Evolutionary conservation across 2,329 filamentous ascomycete genomes (phyloP), one percentile per base, ranked within the genome.

Genomic region (Exophiala oligosperma): DNA sequence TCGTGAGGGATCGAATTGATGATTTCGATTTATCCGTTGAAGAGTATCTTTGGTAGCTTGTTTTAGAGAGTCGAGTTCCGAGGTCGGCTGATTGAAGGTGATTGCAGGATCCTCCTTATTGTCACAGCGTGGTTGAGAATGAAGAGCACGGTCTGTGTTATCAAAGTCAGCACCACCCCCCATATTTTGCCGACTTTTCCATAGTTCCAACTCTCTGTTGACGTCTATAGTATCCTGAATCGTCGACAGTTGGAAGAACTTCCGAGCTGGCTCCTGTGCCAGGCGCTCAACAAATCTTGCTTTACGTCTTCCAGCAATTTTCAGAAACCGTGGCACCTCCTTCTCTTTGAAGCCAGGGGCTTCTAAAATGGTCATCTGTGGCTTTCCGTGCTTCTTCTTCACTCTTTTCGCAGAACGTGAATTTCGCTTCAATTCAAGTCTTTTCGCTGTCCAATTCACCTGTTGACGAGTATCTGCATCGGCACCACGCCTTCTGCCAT

Each of bases 211-310:
- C 2, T 76, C 74, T 32, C 67, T 63, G 51, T 77, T 80, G 6
- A 81, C 81, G 65, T 86, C 83, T 49, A 76, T 72, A 0, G 82
- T 85, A 60, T 87, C 84, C 7, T 72, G 64, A 32, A 70, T 72
- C 24, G 79, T 84, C 14, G 77, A 78, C 26, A 86, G 69, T 52
- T 76, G 74, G 50, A 86, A 74, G 38, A 79, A 72, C 64, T 85
- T 85, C 50, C 72, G 71, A 23, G 72, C 74, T 14, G 80, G 82
- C 44, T 78, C 81, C 49, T 63, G 56, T 2, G 48, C 29, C 12
- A 26, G 40, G 14, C 43, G 24, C 63, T 80, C 77, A 54, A 82
- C 77, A 37, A 79, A 82, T 65, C 72, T 67, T 64, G 83, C 77
- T 49, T 77, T 80, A 64, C 77, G 74, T 59, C 84, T 78, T 28